phyloP scores from a whole-genome alignment of 345 rosid species.

The Excoecaria cochinchinensis region DNA sequence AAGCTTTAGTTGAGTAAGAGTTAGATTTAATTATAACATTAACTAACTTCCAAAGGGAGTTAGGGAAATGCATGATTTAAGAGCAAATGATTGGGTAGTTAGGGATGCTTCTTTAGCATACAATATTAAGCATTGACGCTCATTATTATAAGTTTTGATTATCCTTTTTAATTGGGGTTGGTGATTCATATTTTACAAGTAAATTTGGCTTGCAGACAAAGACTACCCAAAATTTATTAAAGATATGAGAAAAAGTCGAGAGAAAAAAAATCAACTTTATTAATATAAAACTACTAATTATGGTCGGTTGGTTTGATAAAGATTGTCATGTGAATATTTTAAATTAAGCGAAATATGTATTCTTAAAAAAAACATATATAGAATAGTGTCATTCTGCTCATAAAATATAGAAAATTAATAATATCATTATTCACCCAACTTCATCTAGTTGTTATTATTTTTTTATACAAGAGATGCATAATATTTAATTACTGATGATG shows the following conservation, averaged over 20 bases:
- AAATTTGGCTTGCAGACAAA: constrained; percentile 4
- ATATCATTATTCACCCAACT: no score
- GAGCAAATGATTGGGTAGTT: constrained; percentile 38
- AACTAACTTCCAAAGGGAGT: background rate
- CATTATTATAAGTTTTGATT: constrained; percentile 1
- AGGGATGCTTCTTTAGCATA: constrained; percentile 28
- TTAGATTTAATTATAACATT: background rate
- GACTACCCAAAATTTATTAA: background rate
- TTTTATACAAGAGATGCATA: no score
- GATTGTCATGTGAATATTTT: no score
- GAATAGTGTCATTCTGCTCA: no score
- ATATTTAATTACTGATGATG: no score
- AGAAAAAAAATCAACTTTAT: background rate
- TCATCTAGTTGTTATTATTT: no score
- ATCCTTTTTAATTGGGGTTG: constrained; percentile 6
- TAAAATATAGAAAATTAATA: no score
- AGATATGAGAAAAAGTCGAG: background rate
- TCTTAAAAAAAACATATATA: no score
- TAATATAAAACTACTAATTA: background rate
- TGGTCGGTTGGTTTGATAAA: background rate
- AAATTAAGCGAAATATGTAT: no score
- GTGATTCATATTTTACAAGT: background rate
- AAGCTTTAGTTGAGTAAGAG: background rate
- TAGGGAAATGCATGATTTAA: constrained; percentile 9
- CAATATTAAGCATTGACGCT: constrained; percentile 1